A percentile compares a stretch with the other conserved stretches of the same genome.
phyloP scores from a whole-genome alignment of 306 rosid species.

The Cajanus cajan region DNA sequence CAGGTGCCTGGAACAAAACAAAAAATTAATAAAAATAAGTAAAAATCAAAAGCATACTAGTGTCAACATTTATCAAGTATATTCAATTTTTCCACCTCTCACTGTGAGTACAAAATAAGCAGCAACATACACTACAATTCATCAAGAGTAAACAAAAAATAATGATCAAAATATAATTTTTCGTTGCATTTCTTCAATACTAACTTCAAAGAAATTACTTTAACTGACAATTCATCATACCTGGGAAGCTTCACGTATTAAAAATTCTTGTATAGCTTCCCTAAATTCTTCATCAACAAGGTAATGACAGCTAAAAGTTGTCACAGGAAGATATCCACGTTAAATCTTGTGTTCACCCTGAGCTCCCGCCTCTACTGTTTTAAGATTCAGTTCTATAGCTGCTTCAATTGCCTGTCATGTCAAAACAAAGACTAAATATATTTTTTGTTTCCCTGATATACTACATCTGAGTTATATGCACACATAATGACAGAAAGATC shows the following conservation, averaged over 20 bases:
- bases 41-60: no score
- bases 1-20: no score
- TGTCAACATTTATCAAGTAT: no score
- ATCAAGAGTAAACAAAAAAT: background rate
- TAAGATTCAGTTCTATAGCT: slow-evolving; percentile 80
- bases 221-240: slow-evolving; percentile 35
- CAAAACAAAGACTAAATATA: slow-evolving; percentile 13
- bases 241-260: slow-evolving; percentile 85
- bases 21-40: no score
- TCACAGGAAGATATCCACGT: slow-evolving; percentile 89
- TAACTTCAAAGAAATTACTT: slow-evolving; percentile 1
- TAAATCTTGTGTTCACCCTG: slow-evolving; percentile 99
- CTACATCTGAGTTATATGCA: background rate
- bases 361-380: slow-evolving; percentile 96
- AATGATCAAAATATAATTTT: slow-evolving; percentile 1
- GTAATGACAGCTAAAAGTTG: slow-evolving; percentile 89
- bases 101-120: no score
- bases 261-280: slow-evolving; percentile 65
- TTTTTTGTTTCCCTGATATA: background rate
- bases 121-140: no score
- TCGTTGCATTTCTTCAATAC: background rate
- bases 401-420: slow-evolving; percentile 89
- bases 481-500: background rate
- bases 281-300: slow-evolving; percentile 61
- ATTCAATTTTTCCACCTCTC: no score